These are phyloP conservation scores for Haplosporangium gracile DNA, from an alignment of 192 early-diverging fungal species.

Conservation along the genomic window DNA sequence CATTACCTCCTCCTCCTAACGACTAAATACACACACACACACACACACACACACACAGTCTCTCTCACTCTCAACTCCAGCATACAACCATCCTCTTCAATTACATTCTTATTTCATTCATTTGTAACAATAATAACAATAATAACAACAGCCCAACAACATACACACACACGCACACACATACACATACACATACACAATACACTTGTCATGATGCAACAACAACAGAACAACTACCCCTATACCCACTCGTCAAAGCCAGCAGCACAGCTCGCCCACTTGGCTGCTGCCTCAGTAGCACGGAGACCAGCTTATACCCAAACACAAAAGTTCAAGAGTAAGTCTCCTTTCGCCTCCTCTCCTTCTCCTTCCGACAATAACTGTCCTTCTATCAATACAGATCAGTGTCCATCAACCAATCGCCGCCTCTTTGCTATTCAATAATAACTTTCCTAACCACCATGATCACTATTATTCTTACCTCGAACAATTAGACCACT, in stretches of 20 bases:
- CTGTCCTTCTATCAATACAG: not conserved
- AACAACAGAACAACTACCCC: constrained; percentile 37
- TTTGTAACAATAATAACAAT: not conserved
- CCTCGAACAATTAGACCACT: constrained; percentile 64
- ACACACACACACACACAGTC: no score
- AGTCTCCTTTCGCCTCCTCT: not conserved
- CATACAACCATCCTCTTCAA: not conserved
- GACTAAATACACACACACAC: not conserved
- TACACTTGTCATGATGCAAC: constrained; percentile 27
- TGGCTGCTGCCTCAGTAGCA: constrained; percentile 26
- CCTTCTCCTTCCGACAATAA: not conserved
- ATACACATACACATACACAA: not conserved
- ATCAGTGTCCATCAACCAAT: not conserved
- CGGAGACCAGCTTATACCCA: constrained; percentile 40
- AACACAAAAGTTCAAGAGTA: constrained; percentile 54
- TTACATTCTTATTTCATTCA: not conserved
- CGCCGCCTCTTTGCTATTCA: not conserved
- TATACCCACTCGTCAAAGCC: constrained; percentile 37
- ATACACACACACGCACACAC: not conserved
- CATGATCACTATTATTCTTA: not conserved
- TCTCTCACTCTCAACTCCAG: not conserved
- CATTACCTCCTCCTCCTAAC: not conserved
- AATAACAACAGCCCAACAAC: not conserved
- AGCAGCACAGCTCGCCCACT: constrained; percentile 6
- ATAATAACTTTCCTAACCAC: not conserved